Evolutionary conservation across 164 flowering plant genomes (phyloP).

Genomic region (Protea cynaroides): DNA sequence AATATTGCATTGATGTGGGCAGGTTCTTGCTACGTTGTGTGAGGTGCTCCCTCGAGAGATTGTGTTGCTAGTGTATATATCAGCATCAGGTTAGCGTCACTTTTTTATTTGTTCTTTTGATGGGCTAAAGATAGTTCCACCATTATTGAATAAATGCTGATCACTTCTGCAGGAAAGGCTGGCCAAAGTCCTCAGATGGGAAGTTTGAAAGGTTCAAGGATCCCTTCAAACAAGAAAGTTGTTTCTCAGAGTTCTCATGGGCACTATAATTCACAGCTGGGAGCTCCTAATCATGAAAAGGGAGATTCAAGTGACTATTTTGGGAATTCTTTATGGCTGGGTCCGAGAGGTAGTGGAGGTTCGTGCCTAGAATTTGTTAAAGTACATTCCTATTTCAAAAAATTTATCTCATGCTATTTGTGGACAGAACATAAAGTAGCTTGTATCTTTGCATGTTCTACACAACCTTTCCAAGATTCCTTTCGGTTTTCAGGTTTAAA

Average conservation of each 20-base stretch:
- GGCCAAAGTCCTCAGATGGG: slow-evolving; percentile 35
- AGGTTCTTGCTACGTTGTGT: slow-evolving; percentile 86
- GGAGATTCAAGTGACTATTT: slow-evolving; percentile 30
- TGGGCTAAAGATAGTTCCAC: neutral
- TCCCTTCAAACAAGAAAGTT: slow-evolving; percentile 35
- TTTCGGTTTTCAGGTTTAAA: slow-evolving; percentile 51
- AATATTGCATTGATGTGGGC: slow-evolving; percentile 16
- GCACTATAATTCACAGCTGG: slow-evolving; percentile 21
- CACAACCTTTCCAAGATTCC: neutral
- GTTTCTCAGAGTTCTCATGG: slow-evolving; percentile 28
- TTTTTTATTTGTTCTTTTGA: slow-evolving; percentile 3
- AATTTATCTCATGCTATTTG: neutral
- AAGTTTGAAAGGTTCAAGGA: slow-evolving; percentile 45
- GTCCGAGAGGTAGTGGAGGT: slow-evolving; percentile 78
- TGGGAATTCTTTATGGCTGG: slow-evolving; percentile 52
- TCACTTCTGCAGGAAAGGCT: slow-evolving; percentile 48
- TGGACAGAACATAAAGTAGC: neutral
- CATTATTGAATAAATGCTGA: neutral
- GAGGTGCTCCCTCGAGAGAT: slow-evolving; percentile 86
- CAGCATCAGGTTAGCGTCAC: slow-evolving; percentile 65
- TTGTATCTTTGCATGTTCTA: neutral
- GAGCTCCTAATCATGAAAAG: slow-evolving; percentile 26
- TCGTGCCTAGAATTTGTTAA: neutral
- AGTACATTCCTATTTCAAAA: no score
- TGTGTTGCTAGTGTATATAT: slow-evolving; percentile 66